Evolutionary conservation across 169 alveolate genomes (phyloP).

Genomic region (Plasmodium knowlesi): DNA sequence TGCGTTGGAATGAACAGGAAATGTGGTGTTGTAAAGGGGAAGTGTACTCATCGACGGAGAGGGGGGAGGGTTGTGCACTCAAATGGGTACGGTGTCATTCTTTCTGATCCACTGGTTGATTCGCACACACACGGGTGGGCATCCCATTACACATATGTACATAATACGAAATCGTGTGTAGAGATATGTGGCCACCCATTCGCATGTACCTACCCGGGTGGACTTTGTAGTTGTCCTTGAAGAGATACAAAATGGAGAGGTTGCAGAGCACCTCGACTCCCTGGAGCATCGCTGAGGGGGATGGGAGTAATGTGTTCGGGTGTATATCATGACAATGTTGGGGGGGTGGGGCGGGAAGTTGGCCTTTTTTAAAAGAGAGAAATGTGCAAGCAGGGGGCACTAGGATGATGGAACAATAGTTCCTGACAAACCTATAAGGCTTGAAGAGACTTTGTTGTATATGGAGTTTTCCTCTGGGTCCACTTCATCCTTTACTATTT

Average conservation of each 20-base stretch:
- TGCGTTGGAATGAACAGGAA: conserved; percentile 21
- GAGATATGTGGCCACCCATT: neutral
- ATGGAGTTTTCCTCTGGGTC: neutral
- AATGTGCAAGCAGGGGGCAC: neutral
- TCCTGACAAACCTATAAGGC: conserved; percentile 27
- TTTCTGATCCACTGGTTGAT: neutral
- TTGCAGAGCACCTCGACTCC: conserved; percentile 90
- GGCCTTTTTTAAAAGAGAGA: neutral
- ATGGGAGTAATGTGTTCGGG: neutral
- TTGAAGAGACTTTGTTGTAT: conserved; percentile 47
- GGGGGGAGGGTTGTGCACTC: neutral
- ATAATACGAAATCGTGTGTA: neutral
- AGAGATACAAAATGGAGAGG: conserved; percentile 88
- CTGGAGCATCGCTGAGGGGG: conserved; percentile 83
- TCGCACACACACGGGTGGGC: too few relatives aligned
- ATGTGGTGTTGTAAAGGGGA: neutral
- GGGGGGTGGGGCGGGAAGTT: neutral
- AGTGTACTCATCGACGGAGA: neutral
- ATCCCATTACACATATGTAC: neutral
- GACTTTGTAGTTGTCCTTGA: conserved; percentile 87
- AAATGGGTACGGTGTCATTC: neutral
- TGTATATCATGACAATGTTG: neutral
- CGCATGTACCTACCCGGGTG: conserved; percentile 79
- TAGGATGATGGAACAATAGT: neutral
- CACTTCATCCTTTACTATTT: conserved; percentile 1